Evolutionary conservation across 202 grass and related monocot genomes (phyloP).

Genomic region (Carex arenaria): DNA sequence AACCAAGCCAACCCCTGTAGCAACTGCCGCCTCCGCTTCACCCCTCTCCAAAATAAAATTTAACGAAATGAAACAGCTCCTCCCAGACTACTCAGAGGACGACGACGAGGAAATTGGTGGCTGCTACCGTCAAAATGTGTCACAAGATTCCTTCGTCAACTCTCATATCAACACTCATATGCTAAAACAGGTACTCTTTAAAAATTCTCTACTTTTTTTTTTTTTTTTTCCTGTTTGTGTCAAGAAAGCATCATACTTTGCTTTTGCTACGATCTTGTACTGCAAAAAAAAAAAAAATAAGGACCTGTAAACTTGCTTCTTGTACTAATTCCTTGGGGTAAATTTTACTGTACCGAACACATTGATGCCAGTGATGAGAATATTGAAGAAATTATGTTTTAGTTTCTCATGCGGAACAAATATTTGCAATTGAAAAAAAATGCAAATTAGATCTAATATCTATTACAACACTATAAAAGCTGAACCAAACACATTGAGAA

Average conservation of each 20-base stretch:
- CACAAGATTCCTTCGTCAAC: constrained; percentile 46
- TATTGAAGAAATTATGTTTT: neutral
- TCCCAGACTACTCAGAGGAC: too few species aligned
- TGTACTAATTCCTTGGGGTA: neutral
- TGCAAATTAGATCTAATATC: neutral
- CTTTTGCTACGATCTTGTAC: neutral
- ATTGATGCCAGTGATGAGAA: neutral
- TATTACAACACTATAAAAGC: neutral
- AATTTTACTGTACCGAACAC: neutral
- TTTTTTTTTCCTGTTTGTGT: neutral
- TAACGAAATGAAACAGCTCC: neutral
- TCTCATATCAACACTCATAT: constrained; percentile 52
- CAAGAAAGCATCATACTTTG: neutral
- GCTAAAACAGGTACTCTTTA: constrained; percentile 52
- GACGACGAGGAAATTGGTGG: too few species aligned
- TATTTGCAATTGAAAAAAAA: neutral
- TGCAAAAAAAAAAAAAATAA: neutral
- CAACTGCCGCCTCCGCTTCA: too few species aligned
- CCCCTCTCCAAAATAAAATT: neutral
- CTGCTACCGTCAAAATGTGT: too few species aligned
- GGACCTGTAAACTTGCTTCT: neutral
- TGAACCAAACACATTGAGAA: too few species aligned
- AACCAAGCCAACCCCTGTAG: too few species aligned
- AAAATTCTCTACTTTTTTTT: neutral
- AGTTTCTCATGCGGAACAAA: neutral